Percentiles rank a stretch among this genome's conserved stretches.
Conservation (phyloP, 2,329 filamentous ascomycete genomes). For the Aspergillus sp. region DNA sequence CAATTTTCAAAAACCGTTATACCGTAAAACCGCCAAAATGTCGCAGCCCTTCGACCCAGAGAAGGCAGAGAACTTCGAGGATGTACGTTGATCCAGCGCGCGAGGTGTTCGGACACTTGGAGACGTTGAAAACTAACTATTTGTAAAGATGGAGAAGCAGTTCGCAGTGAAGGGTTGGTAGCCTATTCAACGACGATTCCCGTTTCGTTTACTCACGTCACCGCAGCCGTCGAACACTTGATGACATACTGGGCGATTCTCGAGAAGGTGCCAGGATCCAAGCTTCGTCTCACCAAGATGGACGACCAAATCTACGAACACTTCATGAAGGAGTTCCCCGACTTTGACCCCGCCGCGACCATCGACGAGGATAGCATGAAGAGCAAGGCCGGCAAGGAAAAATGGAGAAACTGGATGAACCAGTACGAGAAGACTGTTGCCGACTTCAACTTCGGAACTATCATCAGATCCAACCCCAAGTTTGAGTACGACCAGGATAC, state of each 20-base stretch:
- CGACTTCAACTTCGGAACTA: constrained; percentile 97
- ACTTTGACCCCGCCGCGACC: constrained; percentile 76
- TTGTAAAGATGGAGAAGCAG: constrained; percentile 86
- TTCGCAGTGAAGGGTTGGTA: constrained; percentile 86
- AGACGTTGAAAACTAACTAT: constrained; percentile 18
- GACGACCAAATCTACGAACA: constrained; percentile 94
- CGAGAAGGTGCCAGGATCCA: constrained; percentile 82
- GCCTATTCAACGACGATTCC: background rate
- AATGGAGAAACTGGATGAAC: constrained; percentile 92
- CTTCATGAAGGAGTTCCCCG: constrained; percentile 82
- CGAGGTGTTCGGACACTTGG: background rate
- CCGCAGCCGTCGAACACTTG: constrained; percentile 80
- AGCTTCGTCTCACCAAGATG: constrained; percentile 83
- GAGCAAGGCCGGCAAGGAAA: constrained; percentile 90
- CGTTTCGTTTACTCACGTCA: constrained; percentile 6
- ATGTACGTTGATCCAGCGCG: constrained; percentile 45
- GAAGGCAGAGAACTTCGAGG: constrained; percentile 64
- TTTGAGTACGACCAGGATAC: constrained; percentile 82
- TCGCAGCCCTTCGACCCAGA: constrained; percentile 50
- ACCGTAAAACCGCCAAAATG: constrained; percentile 23
- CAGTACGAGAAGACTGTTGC: constrained; percentile 90
- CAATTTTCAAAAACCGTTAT: background rate
- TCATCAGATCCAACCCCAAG: constrained; percentile 73
- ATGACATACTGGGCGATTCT: constrained; percentile 96
- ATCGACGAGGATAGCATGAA: constrained; percentile 96